Conservation (phyloP, 371 early-diverging fungal species). For the Haplosporangium sp. region DNA sequence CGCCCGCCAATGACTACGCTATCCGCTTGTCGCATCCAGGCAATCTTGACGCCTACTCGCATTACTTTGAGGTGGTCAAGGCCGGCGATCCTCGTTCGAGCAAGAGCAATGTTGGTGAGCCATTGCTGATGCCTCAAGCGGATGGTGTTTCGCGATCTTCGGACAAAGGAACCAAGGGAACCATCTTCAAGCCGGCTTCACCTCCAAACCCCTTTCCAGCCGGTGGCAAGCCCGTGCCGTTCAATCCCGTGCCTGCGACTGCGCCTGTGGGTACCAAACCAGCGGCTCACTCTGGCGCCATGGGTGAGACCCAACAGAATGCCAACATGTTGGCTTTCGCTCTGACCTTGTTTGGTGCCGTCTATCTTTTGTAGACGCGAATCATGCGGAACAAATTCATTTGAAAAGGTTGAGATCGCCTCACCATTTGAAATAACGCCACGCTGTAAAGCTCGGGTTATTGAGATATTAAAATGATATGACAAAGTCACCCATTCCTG, state of each 20-base stretch:
- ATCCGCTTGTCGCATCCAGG: slow-evolving; percentile 35
- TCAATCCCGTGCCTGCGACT: neutral
- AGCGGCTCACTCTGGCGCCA: slow-evolving; percentile 8
- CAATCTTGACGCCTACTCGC: slow-evolving; percentile 44
- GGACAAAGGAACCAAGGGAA: slow-evolving; percentile 18
- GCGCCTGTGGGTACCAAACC: slow-evolving; percentile 34
- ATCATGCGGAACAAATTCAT: no score
- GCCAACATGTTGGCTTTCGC: slow-evolving; percentile 48
- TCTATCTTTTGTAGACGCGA: slow-evolving; percentile 33
- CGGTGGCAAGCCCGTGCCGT: slow-evolving; percentile 9
- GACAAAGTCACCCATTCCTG: no score
- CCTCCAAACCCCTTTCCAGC: slow-evolving; percentile 43
- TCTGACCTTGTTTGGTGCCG: slow-evolving; percentile 51
- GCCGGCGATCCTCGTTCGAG: slow-evolving; percentile 36
- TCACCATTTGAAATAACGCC: no score
- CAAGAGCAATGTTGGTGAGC: slow-evolving; percentile 48
- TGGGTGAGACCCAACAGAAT: slow-evolving; percentile 12
- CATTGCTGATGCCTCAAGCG: slow-evolving; percentile 36
- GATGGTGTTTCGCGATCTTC: slow-evolving; percentile 16
- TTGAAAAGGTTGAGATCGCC: neutral
- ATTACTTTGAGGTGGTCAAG: slow-evolving; percentile 46
- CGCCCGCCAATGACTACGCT: slow-evolving; percentile 36
- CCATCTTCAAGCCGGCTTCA: slow-evolving; percentile 24
- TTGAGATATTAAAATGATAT: no score
- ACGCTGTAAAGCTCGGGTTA: no score